These are phyloP conservation scores for Calonectria crousiana DNA, from an alignment of 2,329 filamentous ascomycete genomes.

Conservation along the genomic window DNA sequence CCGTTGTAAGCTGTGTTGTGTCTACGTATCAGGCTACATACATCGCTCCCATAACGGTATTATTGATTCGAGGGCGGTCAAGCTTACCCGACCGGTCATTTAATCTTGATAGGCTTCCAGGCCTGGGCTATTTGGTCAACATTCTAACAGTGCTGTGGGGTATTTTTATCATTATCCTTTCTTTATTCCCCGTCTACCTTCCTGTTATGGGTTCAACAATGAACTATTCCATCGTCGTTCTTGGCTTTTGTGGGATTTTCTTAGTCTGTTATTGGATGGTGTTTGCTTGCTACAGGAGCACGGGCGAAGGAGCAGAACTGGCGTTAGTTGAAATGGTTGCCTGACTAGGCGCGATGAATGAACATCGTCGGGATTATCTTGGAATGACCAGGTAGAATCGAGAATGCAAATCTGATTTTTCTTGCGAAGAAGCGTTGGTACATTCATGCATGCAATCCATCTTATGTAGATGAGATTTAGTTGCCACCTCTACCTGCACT, in stretches of 20 bases:
- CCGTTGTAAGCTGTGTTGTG: background rate
- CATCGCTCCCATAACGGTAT: background rate
- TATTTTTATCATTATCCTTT: background rate
- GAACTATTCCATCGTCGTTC: background rate
- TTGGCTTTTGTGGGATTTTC: background rate
- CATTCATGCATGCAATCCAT: background rate
- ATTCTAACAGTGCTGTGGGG: background rate
- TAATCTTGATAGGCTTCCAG: background rate
- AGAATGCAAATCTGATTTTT: background rate
- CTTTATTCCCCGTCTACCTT: background rate
- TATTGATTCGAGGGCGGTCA: background rate
- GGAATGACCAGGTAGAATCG: background rate
- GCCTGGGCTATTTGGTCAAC: background rate
- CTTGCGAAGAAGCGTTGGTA: background rate
- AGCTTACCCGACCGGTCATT: background rate
- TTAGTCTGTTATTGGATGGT: background rate
- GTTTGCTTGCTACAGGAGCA: background rate
- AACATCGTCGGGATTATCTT: background rate
- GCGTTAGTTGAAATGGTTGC: background rate
- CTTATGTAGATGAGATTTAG: background rate
- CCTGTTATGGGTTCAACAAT: background rate
- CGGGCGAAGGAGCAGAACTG: background rate
- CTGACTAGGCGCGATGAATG: background rate
- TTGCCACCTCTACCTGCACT: background rate
- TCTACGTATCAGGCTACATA: background rate